These are phyloP conservation scores for Ilex aquifolium DNA, from an alignment of 257 asterid genomes.

Conservation along the genomic window DNA sequence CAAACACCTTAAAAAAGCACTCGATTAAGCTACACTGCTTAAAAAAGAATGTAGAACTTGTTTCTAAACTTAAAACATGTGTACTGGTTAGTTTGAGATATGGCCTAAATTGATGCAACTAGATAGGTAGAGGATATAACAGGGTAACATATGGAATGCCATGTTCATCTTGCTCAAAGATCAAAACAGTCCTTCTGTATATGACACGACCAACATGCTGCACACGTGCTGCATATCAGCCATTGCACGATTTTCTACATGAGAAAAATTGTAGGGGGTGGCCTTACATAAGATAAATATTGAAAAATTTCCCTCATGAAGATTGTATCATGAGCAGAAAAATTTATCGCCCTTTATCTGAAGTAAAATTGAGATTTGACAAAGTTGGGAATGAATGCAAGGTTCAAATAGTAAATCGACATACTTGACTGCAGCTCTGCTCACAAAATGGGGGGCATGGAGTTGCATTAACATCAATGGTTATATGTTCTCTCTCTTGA, in stretches of 20 bases:
- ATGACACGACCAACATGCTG: too few species aligned
- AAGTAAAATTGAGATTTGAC: background rate
- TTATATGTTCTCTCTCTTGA: constrained; percentile 13
- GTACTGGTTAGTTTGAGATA: too few species aligned
- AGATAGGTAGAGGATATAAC: too few species aligned
- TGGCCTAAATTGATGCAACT: background rate
- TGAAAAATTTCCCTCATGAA: background rate
- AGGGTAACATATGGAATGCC: background rate
- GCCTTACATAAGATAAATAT: background rate
- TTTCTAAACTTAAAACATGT: too few species aligned
- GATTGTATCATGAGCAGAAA: background rate
- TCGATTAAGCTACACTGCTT: background rate
- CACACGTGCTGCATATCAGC: background rate
- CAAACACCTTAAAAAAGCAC: constrained; percentile 17
- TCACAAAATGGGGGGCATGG: constrained; percentile 39
- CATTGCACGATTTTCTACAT: background rate
- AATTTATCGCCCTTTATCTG: background rate
- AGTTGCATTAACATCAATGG: constrained; percentile 32
- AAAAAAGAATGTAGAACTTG: too few species aligned
- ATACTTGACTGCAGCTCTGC: constrained; percentile 42
- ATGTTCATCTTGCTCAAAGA: background rate
- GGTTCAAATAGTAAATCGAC: background rate
- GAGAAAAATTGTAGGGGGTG: background rate
- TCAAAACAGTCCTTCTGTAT: background rate
- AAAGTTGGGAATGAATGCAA: background rate